Percentiles rank a stretch among this genome's conserved stretches.
Conservation (phyloP, 2,329 filamentous ascomycete species). For the Talaromyces marneffei region DNA sequence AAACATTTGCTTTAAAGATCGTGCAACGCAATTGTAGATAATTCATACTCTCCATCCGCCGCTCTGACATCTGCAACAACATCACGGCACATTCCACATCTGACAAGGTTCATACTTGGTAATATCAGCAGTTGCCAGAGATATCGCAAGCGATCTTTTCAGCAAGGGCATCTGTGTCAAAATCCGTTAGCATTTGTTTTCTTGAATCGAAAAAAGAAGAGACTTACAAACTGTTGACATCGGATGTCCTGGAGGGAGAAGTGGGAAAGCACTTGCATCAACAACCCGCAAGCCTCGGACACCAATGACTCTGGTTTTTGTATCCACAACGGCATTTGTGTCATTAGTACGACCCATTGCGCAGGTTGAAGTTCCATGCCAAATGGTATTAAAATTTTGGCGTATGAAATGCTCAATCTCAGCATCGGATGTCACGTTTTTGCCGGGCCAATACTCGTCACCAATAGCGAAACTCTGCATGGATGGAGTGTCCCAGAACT, state of each 20-base stretch:
- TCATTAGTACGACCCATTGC: constrained; percentile 32
- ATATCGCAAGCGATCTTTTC: neutral
- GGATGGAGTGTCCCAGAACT: neutral
- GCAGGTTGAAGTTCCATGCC: constrained; percentile 22
- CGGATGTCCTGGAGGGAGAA: constrained; percentile 39
- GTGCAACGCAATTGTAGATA: neutral
- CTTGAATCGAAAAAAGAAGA: neutral
- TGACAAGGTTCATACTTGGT: neutral
- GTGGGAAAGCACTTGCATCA: constrained; percentile 29
- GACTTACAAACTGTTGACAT: constrained; percentile 18
- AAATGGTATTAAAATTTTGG: constrained; percentile 17
- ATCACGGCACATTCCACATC: neutral
- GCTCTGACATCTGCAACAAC: neutral
- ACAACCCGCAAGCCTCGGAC: constrained; percentile 30
- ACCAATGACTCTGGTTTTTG: constrained; percentile 24
- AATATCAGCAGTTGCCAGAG: neutral
- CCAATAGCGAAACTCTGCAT: constrained; percentile 25
- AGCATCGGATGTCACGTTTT: constrained; percentile 35
- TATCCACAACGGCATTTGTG: constrained; percentile 29
- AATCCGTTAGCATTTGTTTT: neutral
- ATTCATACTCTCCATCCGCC: neutral
- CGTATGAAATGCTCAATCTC: constrained; percentile 28
- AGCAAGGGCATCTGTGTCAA: neutral
- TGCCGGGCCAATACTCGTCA: constrained; percentile 36
- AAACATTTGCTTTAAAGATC: neutral